Evolutionary conservation across 306 rosid species (phyloP), one percentile per base, ranked within the genome.

Genomic region (Medicago lupulina): DNA sequence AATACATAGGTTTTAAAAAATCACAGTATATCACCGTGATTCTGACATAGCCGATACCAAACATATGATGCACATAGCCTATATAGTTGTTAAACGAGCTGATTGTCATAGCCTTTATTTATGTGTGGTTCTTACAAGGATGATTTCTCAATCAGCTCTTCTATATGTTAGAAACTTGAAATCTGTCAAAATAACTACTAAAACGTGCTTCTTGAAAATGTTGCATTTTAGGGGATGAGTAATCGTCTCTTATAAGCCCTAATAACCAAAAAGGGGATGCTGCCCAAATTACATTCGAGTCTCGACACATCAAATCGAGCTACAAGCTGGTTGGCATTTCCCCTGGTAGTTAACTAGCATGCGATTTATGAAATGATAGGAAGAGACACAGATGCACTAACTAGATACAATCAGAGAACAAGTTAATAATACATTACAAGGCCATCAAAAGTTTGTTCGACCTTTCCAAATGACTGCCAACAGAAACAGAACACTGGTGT

Each of bases 391-490:
- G 59, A 65, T 39, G 46, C 19, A 8, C 58, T 55, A 55, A 75
- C 55, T 73, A 47, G 16, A 51, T 50, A 50, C 51, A 4, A 21
- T 57, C n/a, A 23, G 11, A 11, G 63, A 21, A 58, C 64, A 58
- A 12, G 39, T 23, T 6, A 51, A 78, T 61, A 44, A 19, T 34
- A 76, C 84, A 60, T 39, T 12, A 49, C 39, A 75, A 70, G 23
- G 54, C 61, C 64, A 36, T 13, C 38, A 46, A 67, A 47, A 58
- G 41, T 49, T 38, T 49, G 70, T 62, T 66, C 16, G 47, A 38
- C 50, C 46, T 72, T 73, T 61, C 75, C 46, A 58, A 43, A 74
- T 67, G 38, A 62, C 51, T 64, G 61, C 41, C 19, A 73, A 19
- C 17, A 73, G 78, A 69, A 49, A 62, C 74, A 63, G 16, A 75